Evolutionary conservation across 2,329 filamentous ascomycete species (phyloP).

Genomic region (Zymoseptoria crescenta): DNA sequence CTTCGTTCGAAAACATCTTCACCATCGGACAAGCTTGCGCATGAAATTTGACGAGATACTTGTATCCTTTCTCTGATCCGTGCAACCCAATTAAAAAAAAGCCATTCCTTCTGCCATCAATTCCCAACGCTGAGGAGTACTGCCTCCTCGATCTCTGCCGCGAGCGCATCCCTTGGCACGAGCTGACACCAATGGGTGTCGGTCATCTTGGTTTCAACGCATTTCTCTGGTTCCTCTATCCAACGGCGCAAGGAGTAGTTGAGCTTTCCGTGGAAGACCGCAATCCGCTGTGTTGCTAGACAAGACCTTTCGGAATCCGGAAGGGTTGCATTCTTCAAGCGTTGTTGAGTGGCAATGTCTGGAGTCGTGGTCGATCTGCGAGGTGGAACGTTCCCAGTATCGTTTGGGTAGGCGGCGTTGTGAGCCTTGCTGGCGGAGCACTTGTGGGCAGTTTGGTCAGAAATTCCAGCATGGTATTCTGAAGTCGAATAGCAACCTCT

Average conservation of each 20-base stretch:
- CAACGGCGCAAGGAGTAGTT: background rate
- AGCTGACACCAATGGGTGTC: background rate
- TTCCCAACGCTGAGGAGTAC: background rate
- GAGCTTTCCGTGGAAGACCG: background rate
- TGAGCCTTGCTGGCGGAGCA: background rate
- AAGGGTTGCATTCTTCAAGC: background rate
- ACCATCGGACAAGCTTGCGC: too few species aligned
- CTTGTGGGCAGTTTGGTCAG: background rate
- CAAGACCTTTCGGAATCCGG: background rate
- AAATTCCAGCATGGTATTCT: background rate
- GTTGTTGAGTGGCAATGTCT: background rate
- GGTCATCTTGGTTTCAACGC: background rate
- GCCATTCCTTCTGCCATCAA: background rate
- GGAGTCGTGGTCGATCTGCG: background rate
- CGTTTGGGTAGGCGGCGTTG: background rate
- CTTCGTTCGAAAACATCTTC: background rate
- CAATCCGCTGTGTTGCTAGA: background rate
- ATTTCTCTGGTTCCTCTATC: background rate
- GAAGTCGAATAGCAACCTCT: background rate
- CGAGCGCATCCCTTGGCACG: background rate
- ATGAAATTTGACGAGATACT: background rate
- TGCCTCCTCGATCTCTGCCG: conserved; percentile 1
- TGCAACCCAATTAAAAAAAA: background rate
- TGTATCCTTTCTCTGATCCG: background rate
- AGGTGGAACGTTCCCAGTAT: background rate